Evolutionary conservation across 768 basidiomycete species (phyloP).

Genomic region (Russula brevipes): DNA sequence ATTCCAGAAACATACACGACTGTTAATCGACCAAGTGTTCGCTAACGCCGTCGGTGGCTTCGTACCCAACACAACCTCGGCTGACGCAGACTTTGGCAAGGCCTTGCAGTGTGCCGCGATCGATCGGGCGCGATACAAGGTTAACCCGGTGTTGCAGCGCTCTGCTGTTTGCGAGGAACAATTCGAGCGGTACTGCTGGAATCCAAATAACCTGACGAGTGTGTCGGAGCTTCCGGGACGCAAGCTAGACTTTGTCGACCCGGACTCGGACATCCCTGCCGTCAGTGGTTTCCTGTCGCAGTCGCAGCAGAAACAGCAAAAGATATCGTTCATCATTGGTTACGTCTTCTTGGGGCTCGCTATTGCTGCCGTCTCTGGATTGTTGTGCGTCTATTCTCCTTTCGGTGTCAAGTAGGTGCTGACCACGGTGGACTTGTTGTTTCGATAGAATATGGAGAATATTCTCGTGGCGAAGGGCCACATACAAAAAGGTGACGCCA

Average conservation of each 20-base stretch:
- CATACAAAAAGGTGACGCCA: conserved; percentile 1
- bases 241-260: conserved; percentile 45
- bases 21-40: conserved; percentile 61
- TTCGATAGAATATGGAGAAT: conserved; percentile 18
- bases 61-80: conserved; percentile 48
- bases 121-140: conserved; percentile 34
- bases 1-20: conserved; percentile 44
- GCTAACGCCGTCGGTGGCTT: conserved; percentile 55
- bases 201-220: conserved; percentile 27
- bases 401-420: too few relatives aligned
- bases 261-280: conserved; percentile 44
- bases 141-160: conserved; percentile 22
- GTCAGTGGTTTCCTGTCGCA: conserved; percentile 40
- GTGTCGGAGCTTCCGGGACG: conserved; percentile 33
- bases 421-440: neutral
- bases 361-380: conserved; percentile 35
- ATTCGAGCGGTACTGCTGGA: conserved; percentile 32
- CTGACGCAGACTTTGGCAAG: conserved; percentile 52
- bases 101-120: conserved; percentile 69
- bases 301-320: conserved; percentile 28
- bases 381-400: conserved; percentile 32
- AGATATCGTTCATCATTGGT: conserved; percentile 46
- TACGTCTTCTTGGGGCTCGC: conserved; percentile 39
- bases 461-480: conserved; percentile 1
- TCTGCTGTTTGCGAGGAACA: conserved; percentile 29